Evolutionary conservation across 805 yeast genomes (phyloP).

Genomic region (Teunomyces barrocoloradensis): DNA sequence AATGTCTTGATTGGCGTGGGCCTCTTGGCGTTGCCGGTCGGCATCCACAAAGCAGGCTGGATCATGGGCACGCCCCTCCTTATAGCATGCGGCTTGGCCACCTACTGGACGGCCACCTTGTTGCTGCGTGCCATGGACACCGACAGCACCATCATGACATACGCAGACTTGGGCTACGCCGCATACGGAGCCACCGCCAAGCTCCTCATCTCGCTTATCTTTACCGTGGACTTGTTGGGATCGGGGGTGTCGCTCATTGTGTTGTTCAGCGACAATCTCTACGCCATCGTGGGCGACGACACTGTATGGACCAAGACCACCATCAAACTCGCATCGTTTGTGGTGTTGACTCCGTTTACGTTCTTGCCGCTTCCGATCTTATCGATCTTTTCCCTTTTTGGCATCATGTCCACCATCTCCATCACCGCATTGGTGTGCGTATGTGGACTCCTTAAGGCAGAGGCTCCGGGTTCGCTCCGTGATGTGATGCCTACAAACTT

Average conservation of each 20-base stretch:
- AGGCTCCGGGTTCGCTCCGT: constrained; percentile 55
- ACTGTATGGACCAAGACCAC: constrained; percentile 38
- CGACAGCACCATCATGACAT: constrained; percentile 28
- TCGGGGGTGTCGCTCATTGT: constrained; percentile 59
- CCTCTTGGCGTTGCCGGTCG: constrained; percentile 69
- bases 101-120: constrained; percentile 53
- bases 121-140: constrained; percentile 30
- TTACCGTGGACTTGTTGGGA: constrained; percentile 57
- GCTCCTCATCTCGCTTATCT: constrained; percentile 60
- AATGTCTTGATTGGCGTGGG: constrained; percentile 79
- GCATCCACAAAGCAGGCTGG: constrained; percentile 69
- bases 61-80: constrained; percentile 46
- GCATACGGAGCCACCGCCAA: constrained; percentile 55
- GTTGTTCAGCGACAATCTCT: constrained; percentile 59
- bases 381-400: constrained; percentile 53
- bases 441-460: constrained; percentile 43
- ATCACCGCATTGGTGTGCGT: constrained; percentile 44
- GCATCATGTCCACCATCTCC: constrained; percentile 53
- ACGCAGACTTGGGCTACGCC: constrained; percentile 29
- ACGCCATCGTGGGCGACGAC: constrained; percentile 40
- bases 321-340: constrained; percentile 67
- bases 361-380: constrained; percentile 56
- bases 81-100: constrained; percentile 44
- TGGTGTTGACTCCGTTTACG: constrained; percentile 75
- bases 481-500: constrained; percentile 41